These are phyloP conservation scores for Inga laurina DNA, from an alignment of 306 rosid species.

Conservation along the genomic window DNA sequence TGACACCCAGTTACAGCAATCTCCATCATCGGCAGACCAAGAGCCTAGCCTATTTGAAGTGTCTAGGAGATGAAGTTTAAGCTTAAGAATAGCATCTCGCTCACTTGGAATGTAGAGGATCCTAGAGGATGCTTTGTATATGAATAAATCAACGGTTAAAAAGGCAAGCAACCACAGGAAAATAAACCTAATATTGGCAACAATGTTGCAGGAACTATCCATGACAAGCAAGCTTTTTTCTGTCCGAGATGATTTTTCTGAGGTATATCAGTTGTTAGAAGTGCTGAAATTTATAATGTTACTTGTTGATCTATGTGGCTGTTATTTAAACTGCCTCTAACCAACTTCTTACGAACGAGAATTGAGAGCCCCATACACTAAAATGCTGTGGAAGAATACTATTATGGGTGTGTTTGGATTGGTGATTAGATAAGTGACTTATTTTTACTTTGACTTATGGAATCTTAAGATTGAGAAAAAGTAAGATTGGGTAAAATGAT, in stretches of 20 bases:
- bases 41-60: not conserved
- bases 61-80: not conserved
- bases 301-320: not conserved
- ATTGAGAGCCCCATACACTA: not conserved
- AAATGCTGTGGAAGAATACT: not conserved
- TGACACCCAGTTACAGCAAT: conserved; percentile 29
- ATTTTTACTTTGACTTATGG: too few relatives aligned
- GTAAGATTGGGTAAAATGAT: too few relatives aligned
- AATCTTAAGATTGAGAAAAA: too few relatives aligned
- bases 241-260: not conserved
- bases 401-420: too few relatives aligned
- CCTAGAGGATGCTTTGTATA: not conserved
- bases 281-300: not conserved
- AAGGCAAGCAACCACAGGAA: not conserved
- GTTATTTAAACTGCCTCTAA: not conserved
- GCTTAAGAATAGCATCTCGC: not conserved
- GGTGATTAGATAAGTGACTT: too few relatives aligned
- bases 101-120: not conserved
- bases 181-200: not conserved
- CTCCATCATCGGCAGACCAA: not conserved
- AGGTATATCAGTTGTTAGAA: not conserved
- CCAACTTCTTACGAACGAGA: not conserved
- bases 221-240: not conserved
- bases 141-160: not conserved
- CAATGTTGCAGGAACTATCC: not conserved